Percentiles rank a stretch among this genome's conserved stretches.
These are phyloP conservation scores for Aspergillus brunneoviolaceus DNA, from an alignment of 2,329 filamentous ascomycete species.

Conservation along the genomic window DNA sequence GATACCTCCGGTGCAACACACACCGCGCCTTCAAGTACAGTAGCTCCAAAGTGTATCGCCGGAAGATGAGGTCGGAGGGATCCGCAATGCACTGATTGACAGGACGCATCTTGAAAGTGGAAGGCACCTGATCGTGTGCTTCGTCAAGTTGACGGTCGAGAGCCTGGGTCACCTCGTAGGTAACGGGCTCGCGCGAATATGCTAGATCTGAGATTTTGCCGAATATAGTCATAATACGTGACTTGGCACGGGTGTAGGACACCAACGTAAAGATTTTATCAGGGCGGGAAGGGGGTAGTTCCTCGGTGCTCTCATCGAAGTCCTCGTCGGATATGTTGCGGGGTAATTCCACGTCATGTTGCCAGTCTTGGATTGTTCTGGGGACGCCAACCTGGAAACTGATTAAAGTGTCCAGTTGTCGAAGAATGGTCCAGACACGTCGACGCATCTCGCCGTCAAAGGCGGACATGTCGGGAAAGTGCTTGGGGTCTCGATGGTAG, in stretches of 20 bases:
- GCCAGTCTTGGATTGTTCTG: conserved; percentile 59
- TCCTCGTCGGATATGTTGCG: conserved; percentile 62
- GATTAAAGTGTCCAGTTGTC: conserved; percentile 60
- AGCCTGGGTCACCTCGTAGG: conserved; percentile 39
- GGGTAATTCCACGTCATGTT: conserved; percentile 60
- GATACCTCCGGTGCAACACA: conserved; percentile 56
- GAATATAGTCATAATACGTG: conserved; percentile 36
- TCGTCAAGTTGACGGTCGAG: conserved; percentile 39
- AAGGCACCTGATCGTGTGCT: conserved; percentile 25
- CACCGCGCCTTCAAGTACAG: conserved; percentile 53
- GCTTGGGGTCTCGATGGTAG: conserved; percentile 58
- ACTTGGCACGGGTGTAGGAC: conserved; percentile 39
- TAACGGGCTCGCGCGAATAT: conserved; percentile 32
- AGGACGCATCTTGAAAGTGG: conserved; percentile 24
- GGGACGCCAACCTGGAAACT: conserved; percentile 66
- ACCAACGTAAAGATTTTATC: conserved; percentile 52
- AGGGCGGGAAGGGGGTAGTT: conserved; percentile 56
- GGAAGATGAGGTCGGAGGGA: conserved; percentile 52
- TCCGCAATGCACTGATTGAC: conserved; percentile 47
- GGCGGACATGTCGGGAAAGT: conserved; percentile 54
- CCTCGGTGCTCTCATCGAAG: conserved; percentile 51
- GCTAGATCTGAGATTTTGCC: conserved; percentile 41
- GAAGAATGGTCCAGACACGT: conserved; percentile 41
- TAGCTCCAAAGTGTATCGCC: conserved; percentile 52
- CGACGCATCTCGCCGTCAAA: conserved; percentile 58